Conservation (phyloP, 495 filamentous ascomycete species). For the Podospora anserina region DNA sequence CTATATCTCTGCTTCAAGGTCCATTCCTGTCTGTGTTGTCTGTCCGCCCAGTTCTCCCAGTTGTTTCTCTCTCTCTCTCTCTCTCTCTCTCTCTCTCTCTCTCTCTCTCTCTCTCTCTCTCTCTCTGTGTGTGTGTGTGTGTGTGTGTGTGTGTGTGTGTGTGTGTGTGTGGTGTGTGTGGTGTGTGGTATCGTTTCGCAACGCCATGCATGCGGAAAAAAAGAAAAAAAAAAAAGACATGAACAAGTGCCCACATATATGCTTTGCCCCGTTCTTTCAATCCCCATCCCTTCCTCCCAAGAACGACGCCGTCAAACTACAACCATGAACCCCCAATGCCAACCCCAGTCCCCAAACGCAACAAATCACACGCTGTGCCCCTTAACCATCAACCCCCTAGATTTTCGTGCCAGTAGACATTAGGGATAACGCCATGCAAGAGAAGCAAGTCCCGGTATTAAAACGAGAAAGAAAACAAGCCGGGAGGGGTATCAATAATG, state of each 20-base stretch:
- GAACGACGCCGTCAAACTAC: neutral
- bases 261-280: neutral
- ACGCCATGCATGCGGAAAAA: slow-evolving; percentile 12
- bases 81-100: too few species aligned
- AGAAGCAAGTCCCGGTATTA: neutral
- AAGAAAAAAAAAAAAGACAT: neutral
- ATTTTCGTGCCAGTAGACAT: slow-evolving; percentile 10
- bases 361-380: slow-evolving; percentile 2
- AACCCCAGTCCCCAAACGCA: neutral
- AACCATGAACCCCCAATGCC: neutral
- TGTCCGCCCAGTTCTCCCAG: neutral
- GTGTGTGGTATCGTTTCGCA: slow-evolving; percentile 5
- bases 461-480: slow-evolving; percentile 12
- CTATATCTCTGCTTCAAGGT: neutral
- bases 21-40: neutral
- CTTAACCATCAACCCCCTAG: neutral
- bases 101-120: too few species aligned
- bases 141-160: too few species aligned
- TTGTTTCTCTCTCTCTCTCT: neutral
- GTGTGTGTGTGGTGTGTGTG: neutral
- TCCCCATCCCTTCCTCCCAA: neutral
- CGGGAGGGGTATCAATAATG: slow-evolving; percentile 37
- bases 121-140: too few species aligned
- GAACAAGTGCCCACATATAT: slow-evolving; percentile 2
- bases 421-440: slow-evolving; percentile 9